phyloP scores from a whole-genome alignment of 169 alveolate genomes.

The Cryptosporidium viatorum region DNA sequence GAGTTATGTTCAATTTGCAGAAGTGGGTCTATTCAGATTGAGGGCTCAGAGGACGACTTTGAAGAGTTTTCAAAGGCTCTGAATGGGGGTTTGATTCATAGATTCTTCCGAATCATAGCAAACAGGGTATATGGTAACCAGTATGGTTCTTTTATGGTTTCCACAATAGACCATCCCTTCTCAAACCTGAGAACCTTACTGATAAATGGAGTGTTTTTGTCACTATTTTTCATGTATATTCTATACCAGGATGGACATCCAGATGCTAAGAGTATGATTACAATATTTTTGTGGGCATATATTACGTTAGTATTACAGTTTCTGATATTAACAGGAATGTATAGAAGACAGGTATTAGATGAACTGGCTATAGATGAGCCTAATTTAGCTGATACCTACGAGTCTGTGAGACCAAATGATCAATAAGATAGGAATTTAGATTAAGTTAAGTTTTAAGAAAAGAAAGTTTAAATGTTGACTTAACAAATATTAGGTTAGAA shows the following conservation, averaged over 20 bases:
- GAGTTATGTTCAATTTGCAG: conserved; percentile 46
- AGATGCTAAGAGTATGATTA: conserved; percentile 30
- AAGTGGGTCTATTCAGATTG: conserved; percentile 49
- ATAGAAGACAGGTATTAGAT: conserved; percentile 35
- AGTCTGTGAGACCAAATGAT: not conserved
- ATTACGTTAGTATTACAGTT: conserved; percentile 32
- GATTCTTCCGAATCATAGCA: conserved; percentile 7
- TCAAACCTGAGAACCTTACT: conserved; percentile 5
- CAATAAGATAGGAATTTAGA: not conserved
- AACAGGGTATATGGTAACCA: conserved; percentile 34
- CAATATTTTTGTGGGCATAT: conserved; percentile 46
- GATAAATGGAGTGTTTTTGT: conserved; percentile 31
- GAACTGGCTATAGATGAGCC: conserved; percentile 38
- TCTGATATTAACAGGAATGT: conserved; percentile 41
- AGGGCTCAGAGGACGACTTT: conserved; percentile 11
- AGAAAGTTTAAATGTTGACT: not conserved
- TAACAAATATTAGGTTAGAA: not conserved
- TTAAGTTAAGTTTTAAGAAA: not conserved
- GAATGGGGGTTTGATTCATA: not conserved
- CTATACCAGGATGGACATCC: conserved; percentile 14
- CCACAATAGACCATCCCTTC: not conserved
- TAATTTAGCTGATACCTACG: not conserved
- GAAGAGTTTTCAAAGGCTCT: not conserved
- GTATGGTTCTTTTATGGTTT: conserved; percentile 28
- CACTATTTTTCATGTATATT: conserved; percentile 16